Percentiles rank a stretch among this genome's conserved stretches.
These are phyloP conservation scores for Diaporthe ilicicola DNA, from an alignment of 2,329 filamentous ascomycete genomes.

Conservation along the genomic window DNA sequence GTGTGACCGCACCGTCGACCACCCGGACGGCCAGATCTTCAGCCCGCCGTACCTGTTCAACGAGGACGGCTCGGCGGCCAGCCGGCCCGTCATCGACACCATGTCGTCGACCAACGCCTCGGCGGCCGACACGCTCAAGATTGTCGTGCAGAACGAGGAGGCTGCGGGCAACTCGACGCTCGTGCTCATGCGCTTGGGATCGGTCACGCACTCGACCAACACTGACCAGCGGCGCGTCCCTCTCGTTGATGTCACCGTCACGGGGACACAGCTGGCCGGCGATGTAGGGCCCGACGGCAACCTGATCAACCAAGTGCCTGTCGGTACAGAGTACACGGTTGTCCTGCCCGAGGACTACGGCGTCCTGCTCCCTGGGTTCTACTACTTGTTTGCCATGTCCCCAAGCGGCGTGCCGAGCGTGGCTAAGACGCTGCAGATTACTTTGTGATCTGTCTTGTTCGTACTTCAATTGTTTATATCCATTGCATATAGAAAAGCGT, in stretches of 20 bases:
- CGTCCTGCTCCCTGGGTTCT: conserved; percentile 56
- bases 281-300: conserved; percentile 38
- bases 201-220: conserved; percentile 58
- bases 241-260: neutral
- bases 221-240: conserved; percentile 61
- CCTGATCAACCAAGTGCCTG: conserved; percentile 12
- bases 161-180: conserved; percentile 38
- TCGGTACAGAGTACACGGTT: conserved; percentile 42
- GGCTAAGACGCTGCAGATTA: conserved; percentile 39
- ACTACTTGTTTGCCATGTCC: conserved; percentile 56
- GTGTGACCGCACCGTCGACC: conserved; percentile 45
- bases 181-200: conserved; percentile 54
- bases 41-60: conserved; percentile 59
- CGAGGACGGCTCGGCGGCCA: conserved; percentile 34
- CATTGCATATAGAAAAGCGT: neutral
- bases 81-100: conserved; percentile 49
- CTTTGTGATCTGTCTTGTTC: neutral
- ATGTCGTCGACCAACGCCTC: neutral
- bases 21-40: conserved; percentile 60
- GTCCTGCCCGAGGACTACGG: conserved; percentile 53
- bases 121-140: conserved; percentile 39
- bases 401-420: conserved; percentile 52
- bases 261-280: neutral
- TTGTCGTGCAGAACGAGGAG: conserved; percentile 40
- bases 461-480: no score